phyloP scores from a whole-genome alignment of 495 filamentous ascomycete genomes.

The Penicillium cinerascens region DNA sequence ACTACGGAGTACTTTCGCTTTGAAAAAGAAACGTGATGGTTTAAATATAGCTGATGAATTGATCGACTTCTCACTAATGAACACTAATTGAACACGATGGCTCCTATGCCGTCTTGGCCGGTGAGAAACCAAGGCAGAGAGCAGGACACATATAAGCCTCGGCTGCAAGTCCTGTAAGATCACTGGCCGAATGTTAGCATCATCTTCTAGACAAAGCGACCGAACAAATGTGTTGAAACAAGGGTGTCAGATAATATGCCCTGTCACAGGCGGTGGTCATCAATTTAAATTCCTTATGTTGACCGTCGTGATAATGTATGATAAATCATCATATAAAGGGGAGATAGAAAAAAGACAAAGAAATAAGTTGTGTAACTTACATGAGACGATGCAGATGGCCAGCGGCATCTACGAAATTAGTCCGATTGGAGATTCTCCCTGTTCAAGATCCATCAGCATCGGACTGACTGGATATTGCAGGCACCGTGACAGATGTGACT shows the following conservation, averaged over 20 bases:
- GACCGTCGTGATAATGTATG: slow-evolving; percentile 93
- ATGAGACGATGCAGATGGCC: slow-evolving; percentile 1
- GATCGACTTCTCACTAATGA: background rate
- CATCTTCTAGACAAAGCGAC: slow-evolving; percentile 9
- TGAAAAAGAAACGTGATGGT: background rate
- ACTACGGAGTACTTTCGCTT: background rate
- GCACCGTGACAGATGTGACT: slow-evolving; percentile 16
- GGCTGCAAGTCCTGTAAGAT: background rate
- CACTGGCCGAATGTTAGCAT: slow-evolving; percentile 24
- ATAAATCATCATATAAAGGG: slow-evolving; percentile 68
- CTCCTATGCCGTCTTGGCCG: background rate
- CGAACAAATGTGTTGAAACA: slow-evolving; percentile 7
- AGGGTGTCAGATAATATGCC: slow-evolving; percentile 62
- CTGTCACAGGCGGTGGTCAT: slow-evolving; percentile 89
- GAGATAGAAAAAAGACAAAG: slow-evolving; percentile 1
- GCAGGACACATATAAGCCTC: background rate
- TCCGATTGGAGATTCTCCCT: background rate
- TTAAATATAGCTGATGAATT: background rate
- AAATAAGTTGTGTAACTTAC: slow-evolving; percentile 22
- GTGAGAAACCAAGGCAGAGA: background rate
- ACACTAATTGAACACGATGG: background rate
- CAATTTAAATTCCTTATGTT: slow-evolving; percentile 81
- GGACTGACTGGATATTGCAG: slow-evolving; percentile 18
- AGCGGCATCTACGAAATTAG: slow-evolving; percentile 6
- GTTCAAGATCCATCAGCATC: slow-evolving; percentile 30